Evolutionary conservation across 441 rosid genomes (phyloP), one percentile per base, ranked within the genome.

Genomic region (Flueggea neowawraea): DNA sequence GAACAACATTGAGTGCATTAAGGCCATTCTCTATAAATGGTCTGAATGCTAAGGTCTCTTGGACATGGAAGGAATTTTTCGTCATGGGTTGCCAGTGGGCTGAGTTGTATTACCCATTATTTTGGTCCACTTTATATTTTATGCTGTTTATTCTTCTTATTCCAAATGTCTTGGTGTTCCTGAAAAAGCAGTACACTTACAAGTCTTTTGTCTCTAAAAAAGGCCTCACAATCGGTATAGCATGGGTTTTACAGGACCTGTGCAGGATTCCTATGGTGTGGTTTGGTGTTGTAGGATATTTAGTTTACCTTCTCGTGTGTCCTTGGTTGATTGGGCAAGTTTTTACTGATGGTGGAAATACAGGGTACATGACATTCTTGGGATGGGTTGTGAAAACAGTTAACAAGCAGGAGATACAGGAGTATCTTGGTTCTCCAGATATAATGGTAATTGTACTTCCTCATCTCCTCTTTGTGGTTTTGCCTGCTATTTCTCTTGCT

Each of bases 41-140:
- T 68, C 78, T 75, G 44, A 73, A 74, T 70, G 75, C 80, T 67
- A 74, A 75, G 73, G 58, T 87, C 61, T 79, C 85, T 5, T 91
- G 99, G 97, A 86, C 96, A 12, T 94, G 97, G 99, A 86, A 77
- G 72, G 99, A 94, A 78, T 87, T 91, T 62, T 75, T 67, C 57
- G 92, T 89, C 67, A 87, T 94, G 95, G 99, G 96, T 45, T 70
- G 82, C 77, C 96, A 89, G 53, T 91, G 96, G 96, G 86, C 73
- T 45, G 82, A 79, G 45, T 72, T 88, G 68, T 94, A 94, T 68
- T 77, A 75, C 77, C 93, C 95, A 3, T 52, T 87, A 62, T 61
- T 94, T 70, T 90, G 95, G 89, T 72, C 73, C 70, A 57, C 63
- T 68, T 32, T 90, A 8, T 78, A 57, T 69, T 68, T 70, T 51